Conservation (phyloP, 495 filamentous ascomycete genomes). For the Xylaria nigripes region DNA sequence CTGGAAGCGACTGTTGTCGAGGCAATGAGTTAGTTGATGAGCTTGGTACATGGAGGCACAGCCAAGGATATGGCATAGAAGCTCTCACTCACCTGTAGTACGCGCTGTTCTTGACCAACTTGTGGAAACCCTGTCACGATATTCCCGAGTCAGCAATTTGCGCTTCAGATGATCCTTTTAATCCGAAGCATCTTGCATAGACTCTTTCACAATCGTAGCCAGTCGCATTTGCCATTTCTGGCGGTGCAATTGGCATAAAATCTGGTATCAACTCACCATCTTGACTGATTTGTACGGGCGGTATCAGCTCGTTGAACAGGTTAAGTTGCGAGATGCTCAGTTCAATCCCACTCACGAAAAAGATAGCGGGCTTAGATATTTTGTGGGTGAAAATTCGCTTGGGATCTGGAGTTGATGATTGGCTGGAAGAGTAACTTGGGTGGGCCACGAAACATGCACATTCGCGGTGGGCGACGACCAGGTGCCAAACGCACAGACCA, state of each 20-base stretch:
- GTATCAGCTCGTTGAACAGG: constrained; percentile 29
- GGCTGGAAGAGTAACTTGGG: constrained; percentile 5
- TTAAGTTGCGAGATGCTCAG: constrained; percentile 16
- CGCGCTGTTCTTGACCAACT: constrained; percentile 89
- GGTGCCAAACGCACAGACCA: background rate
- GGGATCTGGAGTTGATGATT: constrained; percentile 1
- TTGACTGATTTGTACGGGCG: constrained; percentile 41
- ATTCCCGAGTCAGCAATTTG: constrained; percentile 93
- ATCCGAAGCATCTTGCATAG: constrained; percentile 96
- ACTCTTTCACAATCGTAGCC: constrained; percentile 45
- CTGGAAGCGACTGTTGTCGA: constrained; percentile 74
- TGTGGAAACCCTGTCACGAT: constrained; percentile 75
- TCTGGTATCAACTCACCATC: constrained; percentile 46
- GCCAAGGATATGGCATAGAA: background rate
- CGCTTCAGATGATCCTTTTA: constrained; percentile 66
- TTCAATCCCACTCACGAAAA: constrained; percentile 19
- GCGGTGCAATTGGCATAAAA: constrained; percentile 17
- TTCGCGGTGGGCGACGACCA: constrained; percentile 20
- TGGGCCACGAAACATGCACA: constrained; percentile 18
- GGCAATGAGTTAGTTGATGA: background rate
- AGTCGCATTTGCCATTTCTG: constrained; percentile 27
- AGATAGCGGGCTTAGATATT: constrained; percentile 19
- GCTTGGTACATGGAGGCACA: background rate
- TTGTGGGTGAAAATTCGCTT: constrained; percentile 29
- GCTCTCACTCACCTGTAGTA: constrained; percentile 95